phyloP scores from a whole-genome alignment of 2,329 filamentous ascomycete genomes.

The Taxawa tesnikishii region DNA sequence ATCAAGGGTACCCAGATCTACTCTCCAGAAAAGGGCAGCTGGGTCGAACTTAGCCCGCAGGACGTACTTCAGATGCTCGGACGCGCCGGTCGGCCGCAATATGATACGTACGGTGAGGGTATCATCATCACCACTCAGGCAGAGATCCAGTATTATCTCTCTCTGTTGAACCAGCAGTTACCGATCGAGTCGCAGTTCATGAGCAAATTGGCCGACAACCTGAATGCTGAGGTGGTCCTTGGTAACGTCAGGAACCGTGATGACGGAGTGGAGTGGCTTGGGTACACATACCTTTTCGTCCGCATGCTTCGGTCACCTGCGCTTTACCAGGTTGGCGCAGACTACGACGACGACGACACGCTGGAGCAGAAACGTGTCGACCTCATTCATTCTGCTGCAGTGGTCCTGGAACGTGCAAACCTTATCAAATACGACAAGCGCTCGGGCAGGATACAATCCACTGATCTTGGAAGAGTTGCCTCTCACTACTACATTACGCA shows the following conservation, averaged over 20 bases:
- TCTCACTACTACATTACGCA: constrained; percentile 98
- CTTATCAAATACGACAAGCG: constrained; percentile 94
- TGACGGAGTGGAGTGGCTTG: constrained; percentile 97
- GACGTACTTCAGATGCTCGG: constrained; percentile 98
- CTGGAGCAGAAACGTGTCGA: constrained; percentile 97
- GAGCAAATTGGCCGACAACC: constrained; percentile 83
- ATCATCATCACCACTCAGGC: constrained; percentile 95
- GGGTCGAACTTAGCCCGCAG: constrained; percentile 94
- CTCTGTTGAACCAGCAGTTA: constrained; percentile 88
- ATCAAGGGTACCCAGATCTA: constrained; percentile 99
- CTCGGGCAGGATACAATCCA: constrained; percentile 74
- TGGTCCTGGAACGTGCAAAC: constrained; percentile 73
- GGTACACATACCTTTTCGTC: constrained; percentile 95
- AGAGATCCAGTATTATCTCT: constrained; percentile 96
- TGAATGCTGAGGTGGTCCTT: constrained; percentile 92
- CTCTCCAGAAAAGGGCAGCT: constrained; percentile 95
- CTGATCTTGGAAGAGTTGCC: constrained; percentile 87
- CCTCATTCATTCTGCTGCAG: constrained; percentile 84
- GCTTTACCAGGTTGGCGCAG: constrained; percentile 87
- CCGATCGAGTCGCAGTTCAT: constrained; percentile 96
- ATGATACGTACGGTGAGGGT: constrained; percentile 93
- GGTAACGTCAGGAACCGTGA: constrained; percentile 86
- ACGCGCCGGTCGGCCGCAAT: constrained; percentile 90
- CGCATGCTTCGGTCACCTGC: constrained; percentile 94
- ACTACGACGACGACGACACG: constrained; percentile 84